Conservation (phyloP, 2,329 filamentous ascomycete species). For the Didymella pomorum region DNA sequence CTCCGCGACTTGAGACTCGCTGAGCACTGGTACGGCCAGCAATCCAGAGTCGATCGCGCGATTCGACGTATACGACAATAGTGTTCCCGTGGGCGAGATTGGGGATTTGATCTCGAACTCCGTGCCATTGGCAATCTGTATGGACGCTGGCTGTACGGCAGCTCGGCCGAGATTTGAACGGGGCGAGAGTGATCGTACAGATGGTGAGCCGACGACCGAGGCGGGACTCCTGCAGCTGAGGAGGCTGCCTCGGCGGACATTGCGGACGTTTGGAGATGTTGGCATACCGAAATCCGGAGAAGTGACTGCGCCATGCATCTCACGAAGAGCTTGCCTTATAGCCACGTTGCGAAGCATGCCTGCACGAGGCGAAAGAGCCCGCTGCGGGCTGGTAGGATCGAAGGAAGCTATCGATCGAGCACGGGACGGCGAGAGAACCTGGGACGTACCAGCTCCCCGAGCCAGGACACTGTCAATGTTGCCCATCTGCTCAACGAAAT, state of each 20-base stretch:
- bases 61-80: constrained; percentile 44
- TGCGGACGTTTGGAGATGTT: background rate
- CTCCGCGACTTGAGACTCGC: constrained; percentile 46
- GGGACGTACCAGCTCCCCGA: background rate
- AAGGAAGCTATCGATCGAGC: constrained; percentile 14
- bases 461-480: constrained; percentile 28
- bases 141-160: constrained; percentile 14
- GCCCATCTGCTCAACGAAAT: constrained; percentile 23
- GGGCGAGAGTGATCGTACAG: constrained; percentile 3
- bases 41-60: constrained; percentile 40
- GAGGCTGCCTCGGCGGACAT: constrained; percentile 5
- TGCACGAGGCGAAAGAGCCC: constrained; percentile 33
- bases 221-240: background rate
- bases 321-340: constrained; percentile 5
- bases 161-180: background rate
- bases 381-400: constrained; percentile 26
- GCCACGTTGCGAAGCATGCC: constrained; percentile 38
- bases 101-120: constrained; percentile 35
- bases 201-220: constrained; percentile 4
- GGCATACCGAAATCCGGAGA: background rate
- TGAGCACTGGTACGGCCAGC: constrained; percentile 40
- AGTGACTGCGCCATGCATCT: background rate
- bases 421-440: background rate
- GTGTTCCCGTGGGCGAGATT: constrained; percentile 37
- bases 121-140: constrained; percentile 43